Percentiles rank a stretch among this genome's conserved stretches.
Evolutionary conservation across 257 asterid genomes (phyloP).

Genomic region (Dorcoceras hygrometricum): DNA sequence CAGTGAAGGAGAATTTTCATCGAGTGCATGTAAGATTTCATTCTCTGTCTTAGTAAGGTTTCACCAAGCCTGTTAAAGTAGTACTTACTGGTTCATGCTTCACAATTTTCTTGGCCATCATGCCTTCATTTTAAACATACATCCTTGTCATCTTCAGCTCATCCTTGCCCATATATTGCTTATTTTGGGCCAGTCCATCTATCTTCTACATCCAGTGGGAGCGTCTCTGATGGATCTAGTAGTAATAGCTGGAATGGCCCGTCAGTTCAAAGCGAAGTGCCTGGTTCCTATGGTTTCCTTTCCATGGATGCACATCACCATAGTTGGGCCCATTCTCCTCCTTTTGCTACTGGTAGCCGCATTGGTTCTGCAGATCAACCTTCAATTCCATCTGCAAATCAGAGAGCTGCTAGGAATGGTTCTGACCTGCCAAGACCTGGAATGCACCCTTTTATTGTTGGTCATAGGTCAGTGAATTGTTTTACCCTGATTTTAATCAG

Average conservation of each 20-base stretch:
- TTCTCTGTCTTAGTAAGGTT: constrained; percentile 24
- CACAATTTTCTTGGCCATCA: constrained; percentile 67
- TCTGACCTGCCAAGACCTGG: constrained; percentile 69
- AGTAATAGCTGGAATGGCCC: constrained; percentile 71
- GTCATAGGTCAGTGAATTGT: constrained; percentile 57
- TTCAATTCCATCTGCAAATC: constrained; percentile 48
- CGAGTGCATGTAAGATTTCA: constrained; percentile 68
- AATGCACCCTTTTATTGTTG: constrained; percentile 64
- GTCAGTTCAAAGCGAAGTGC: constrained; percentile 58
- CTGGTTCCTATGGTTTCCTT: constrained; percentile 61
- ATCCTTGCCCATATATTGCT: constrained; percentile 69
- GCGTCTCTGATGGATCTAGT: constrained; percentile 63
- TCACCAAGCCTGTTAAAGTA: constrained; percentile 23
- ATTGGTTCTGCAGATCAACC: constrained; percentile 63
- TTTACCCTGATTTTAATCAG: neutral
- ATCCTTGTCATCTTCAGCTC: constrained; percentile 60
- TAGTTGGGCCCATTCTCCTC: constrained; percentile 64
- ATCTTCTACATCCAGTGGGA: constrained; percentile 61
- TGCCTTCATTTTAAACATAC: constrained; percentile 64
- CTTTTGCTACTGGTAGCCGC: constrained; percentile 52
- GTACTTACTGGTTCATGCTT: constrained; percentile 44
- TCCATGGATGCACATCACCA: constrained; percentile 61
- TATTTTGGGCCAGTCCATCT: constrained; percentile 77
- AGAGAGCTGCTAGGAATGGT: constrained; percentile 55
- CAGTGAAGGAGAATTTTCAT: constrained; percentile 84